A percentile compares a stretch with the other conserved stretches of the same genome.
Conservation (phyloP, 208 protist genomes). For the Porcisia hertigi region DNA sequence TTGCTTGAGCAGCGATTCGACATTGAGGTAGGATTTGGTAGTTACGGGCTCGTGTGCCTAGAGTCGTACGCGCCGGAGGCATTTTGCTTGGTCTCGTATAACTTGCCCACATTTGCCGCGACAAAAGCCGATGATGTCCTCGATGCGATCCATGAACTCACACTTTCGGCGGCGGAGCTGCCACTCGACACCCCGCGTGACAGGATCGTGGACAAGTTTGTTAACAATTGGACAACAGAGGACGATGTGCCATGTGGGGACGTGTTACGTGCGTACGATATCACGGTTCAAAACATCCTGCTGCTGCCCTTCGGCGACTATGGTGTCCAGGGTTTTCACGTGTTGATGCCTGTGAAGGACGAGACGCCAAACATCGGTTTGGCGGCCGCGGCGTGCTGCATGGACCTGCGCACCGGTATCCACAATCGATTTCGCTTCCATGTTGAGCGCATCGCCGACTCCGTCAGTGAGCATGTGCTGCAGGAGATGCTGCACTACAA, state of each 20-base stretch:
- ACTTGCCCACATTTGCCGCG: slow-evolving; percentile 62
- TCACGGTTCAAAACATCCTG: slow-evolving; percentile 69
- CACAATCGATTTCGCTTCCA: slow-evolving; percentile 92
- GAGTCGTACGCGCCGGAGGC: slow-evolving; percentile 86
- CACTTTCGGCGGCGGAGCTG: slow-evolving; percentile 82
- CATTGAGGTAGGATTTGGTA: slow-evolving; percentile 54
- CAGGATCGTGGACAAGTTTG: slow-evolving; percentile 61
- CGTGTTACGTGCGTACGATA: slow-evolving; percentile 56
- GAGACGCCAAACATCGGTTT: slow-evolving; percentile 85
- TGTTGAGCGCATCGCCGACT: slow-evolving; percentile 88
- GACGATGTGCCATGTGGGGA: slow-evolving; percentile 51
- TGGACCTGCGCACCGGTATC: slow-evolving; percentile 88
- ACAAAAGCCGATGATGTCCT: slow-evolving; percentile 73
- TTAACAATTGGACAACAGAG: slow-evolving; percentile 76
- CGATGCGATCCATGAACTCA: slow-evolving; percentile 87
- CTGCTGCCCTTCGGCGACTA: slow-evolving; percentile 86
- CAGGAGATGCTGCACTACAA: slow-evolving; percentile 84
- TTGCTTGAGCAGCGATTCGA: slow-evolving; percentile 51
- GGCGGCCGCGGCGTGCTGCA: slow-evolving; percentile 77
- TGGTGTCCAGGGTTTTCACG: slow-evolving; percentile 79
- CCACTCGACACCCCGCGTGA: slow-evolving; percentile 65
- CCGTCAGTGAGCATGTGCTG: slow-evolving; percentile 82
- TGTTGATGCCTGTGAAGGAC: slow-evolving; percentile 67
- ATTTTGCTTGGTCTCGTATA: slow-evolving; percentile 84
- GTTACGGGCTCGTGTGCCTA: slow-evolving; percentile 80